phyloP scores from a whole-genome alignment of 495 filamentous ascomycete species.

The Penicillium macrosclerotiorum region DNA sequence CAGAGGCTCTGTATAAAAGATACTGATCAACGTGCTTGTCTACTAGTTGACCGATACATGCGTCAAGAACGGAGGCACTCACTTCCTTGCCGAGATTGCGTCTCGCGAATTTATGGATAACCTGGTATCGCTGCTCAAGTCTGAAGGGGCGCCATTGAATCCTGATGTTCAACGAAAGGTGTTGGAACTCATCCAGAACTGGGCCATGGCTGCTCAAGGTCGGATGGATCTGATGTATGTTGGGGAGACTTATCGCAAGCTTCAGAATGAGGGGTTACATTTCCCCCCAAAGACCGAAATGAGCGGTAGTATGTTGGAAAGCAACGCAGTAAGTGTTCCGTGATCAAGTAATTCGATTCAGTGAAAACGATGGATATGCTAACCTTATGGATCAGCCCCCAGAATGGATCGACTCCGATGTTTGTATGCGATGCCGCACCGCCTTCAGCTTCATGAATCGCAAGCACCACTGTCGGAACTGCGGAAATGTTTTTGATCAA shows the following conservation, averaged over 20 bases:
- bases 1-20: not conserved
- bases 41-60: conserved; percentile 91
- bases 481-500: conserved; percentile 93
- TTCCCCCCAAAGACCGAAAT: conserved; percentile 89
- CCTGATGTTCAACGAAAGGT: conserved; percentile 85
- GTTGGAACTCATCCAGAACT: conserved; percentile 87
- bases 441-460: conserved; percentile 96
- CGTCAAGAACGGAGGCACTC: conserved; percentile 96
- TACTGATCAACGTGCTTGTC: conserved; percentile 9
- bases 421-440: conserved; percentile 96
- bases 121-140: conserved; percentile 81
- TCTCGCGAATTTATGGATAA: conserved; percentile 99
- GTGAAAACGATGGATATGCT: not conserved
- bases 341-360: not conserved
- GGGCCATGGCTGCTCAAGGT: conserved; percentile 88
- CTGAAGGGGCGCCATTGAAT: conserved; percentile 73
- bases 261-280: conserved; percentile 80
- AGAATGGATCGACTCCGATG: conserved; percentile 96
- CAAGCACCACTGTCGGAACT: conserved; percentile 97
- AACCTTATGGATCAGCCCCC: conserved; percentile 65
- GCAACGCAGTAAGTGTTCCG: conserved; percentile 73
- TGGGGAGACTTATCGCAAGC: conserved; percentile 74
- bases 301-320: conserved; percentile 93
- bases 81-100: conserved; percentile 92
- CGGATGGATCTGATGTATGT: conserved; percentile 82